Evolutionary conservation across 768 basidiomycete species (phyloP), one percentile per base, ranked within the genome.

Genomic region (Pisolithus sp.): DNA sequence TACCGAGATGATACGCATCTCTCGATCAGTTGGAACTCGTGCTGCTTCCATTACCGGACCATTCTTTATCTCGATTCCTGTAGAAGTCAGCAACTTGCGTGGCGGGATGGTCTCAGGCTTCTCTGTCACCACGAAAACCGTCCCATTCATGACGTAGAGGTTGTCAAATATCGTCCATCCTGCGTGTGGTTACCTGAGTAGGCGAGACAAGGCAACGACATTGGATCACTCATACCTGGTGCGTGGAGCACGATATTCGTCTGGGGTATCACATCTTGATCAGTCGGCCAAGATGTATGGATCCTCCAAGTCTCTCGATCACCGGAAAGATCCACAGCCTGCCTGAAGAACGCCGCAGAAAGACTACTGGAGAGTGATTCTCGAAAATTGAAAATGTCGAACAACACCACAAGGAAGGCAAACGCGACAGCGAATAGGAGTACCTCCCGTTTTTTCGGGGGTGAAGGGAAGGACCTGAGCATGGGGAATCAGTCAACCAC

Each of bases 161-260:
- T 78, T 80, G 69, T 93, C 89, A 53, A 93, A 84, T 49, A 93
- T 82, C 2, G 92, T 90, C 93, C 91, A 96, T 34, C 92, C 92
- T 93, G 61, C 21, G 28, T 34, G 5, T 42, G 31, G 17, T 4
- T 28, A 42, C 18, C 7, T 9, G 30, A 30, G 26, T 13, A 2
- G n/a, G n/a, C 30, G 41, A 26, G 13, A 4, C 9, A 20, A 38
- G 26, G 26, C 15, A 40, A 43, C 20, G 12, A 26, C 12, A 24
- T 17, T 45, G 10, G 7, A 15, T 40, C 18, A 39, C 24, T 37
- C 42, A 65, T 53, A 86, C 89, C 89, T 63, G 87, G 85, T 6
- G 77, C 84, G 69, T 94, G 91, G 7, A 83, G 77, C 2, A 91
- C 69, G 2, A 93, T 73, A 46, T 77, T 76, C 7, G 93, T 90